Evolutionary conservation across 345 rosid genomes (phyloP).

Genomic region (Corchorus olitorius): DNA sequence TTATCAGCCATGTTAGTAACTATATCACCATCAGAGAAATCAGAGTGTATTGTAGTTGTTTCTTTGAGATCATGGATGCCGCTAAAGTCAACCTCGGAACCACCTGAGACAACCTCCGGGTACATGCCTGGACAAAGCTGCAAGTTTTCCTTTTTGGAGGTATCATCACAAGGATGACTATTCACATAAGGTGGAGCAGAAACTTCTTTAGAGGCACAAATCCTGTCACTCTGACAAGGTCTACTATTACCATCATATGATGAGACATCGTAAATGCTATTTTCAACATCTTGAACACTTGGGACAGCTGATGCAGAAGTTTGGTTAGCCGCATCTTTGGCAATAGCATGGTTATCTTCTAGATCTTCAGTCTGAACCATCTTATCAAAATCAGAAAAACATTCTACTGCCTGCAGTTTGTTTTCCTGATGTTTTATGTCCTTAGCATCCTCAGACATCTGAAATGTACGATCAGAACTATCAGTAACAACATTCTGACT

Average conservation of each 20-base stretch:
- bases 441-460: conserved; percentile 11
- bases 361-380: background rate
- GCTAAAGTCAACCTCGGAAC: background rate
- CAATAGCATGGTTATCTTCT: background rate
- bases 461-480: background rate
- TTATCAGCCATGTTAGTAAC: background rate
- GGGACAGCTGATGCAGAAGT: background rate
- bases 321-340: conserved; percentile 10
- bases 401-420: background rate
- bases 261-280: conserved; percentile 1
- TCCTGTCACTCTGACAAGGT: background rate
- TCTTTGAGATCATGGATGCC: conserved; percentile 1
- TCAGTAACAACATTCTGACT: background rate
- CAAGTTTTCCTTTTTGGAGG: background rate
- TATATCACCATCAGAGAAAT: conserved; percentile 1
- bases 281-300: background rate
- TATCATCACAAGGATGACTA: background rate
- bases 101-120: background rate
- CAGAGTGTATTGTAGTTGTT: conserved; percentile 1
- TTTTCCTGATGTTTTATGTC: background rate
- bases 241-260: background rate
- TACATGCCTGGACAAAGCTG: background rate
- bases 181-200: background rate
- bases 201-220: background rate
- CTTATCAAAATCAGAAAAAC: background rate